Evolutionary conservation across 257 asterid genomes (phyloP), one percentile per base, ranked within the genome.

Genomic region (Oldenlandia corymbosa): DNA sequence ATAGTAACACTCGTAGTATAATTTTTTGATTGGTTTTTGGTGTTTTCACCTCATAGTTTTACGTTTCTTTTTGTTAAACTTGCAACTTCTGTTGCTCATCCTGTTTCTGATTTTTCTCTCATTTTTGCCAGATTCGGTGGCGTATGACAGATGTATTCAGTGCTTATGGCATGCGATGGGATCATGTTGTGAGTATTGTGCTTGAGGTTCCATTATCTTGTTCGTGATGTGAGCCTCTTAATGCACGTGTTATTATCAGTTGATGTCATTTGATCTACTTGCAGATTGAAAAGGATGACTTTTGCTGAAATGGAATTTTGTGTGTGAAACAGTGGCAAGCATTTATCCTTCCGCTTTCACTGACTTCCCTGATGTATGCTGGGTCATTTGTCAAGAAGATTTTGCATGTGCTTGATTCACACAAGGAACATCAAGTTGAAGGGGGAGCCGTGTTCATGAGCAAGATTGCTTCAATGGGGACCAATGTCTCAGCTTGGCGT

Each of bases 311-410:
- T 91, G 78, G 88, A 69, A 75, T 81, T 83, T 85, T 88, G 61
- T 87, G 76, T 85, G 45, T 86, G 86, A 77, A 74, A 87, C 99
- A 93, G 99, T 93, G 88, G 96, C 96, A 84, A 84, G 87, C 97
- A 69, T 60, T 85, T 83, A 76, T 80, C 71, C 68, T 78, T 81
- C 91, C 99, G 32, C 81, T 90, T 65, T 68, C 75, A 26, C 81
- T 93, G 82, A 90, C 97, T 68, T 82, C 99, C 71, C 72, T 84
- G 78, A 82, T 90, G 90, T 93, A 93, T 76, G 46, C 80, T 43
- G 97, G 96, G 30, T 84, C 99, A 65, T 77, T 93, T 39, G 50
- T 80, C 71, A 24, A 47, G 75, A 85, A 80, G 78, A 21, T 77
- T 70, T 69, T 78, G 61, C 62, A 69, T 18, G 73, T 84, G 50